Evolutionary conservation across 805 yeast species (phyloP), one percentile per base, ranked within the genome.

Genomic region (Saturnispora sekii): DNA sequence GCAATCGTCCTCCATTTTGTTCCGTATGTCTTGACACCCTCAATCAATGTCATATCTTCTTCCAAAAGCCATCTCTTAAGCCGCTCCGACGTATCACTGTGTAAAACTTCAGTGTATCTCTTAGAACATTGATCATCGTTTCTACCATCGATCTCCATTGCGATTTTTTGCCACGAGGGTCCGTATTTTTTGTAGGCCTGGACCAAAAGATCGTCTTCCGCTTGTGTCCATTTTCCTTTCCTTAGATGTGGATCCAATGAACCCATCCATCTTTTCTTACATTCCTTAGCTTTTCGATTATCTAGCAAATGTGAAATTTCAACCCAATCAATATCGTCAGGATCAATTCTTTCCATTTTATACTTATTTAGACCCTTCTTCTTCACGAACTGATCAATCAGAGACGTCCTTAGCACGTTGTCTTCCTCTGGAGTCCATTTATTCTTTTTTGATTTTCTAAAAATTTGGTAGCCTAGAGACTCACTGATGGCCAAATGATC

Each of bases 41-140:
- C 69, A n/a, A 87, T 76, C 43, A 89, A 65, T 47, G 66, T 62
- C 34, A 83, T 62, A 59, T 89, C 97, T 59, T 89, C 96, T 9
- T 77, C 84, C 28, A 70, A 55, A 1, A 77, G 67, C 97, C 97
- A 89, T 2, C 82, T 79, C 53, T 86, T 72, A 38, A 87, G 67
- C 45, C 96, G 65, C 52, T 83, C 87, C 48, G 78, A 77, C 9
- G 88, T 83, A 26, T 68, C 70, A 5, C 97, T 96, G 54, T 86
- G 93, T 47, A 89, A 62, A 2, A 87, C 96, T 56, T 89, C 97
- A 12, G 81, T 77, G 59, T 85, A 89, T 54, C 97, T 67, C 57
- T 89, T 89, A 2, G 95, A 85, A 67, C 97, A 89, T 65, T 89
- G 97, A 61, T 88, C 96, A 56, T 88, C 96, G 0, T 95, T 89